Base-by-base conservation (phyloP, 495 filamentous ascomycete genomes). In the Trichoderma erinaceum region DNA sequence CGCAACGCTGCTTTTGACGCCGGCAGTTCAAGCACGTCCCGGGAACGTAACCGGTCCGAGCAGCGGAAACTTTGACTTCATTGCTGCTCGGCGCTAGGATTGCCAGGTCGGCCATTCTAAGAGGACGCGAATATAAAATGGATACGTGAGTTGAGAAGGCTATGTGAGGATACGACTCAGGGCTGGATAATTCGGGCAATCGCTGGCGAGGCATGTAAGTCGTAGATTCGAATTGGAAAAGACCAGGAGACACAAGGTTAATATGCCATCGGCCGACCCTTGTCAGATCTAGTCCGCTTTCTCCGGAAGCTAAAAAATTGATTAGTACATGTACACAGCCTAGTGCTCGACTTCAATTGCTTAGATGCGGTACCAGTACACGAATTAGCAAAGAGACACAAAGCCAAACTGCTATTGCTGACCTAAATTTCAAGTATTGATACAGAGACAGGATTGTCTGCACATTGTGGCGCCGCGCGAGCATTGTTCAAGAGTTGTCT, bases 11-110 rank as follows among this genome's bases (percentile, higher is more conserved):
- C 56, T 61, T 61, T 18, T 61, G 56, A 29, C 56, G 56, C 0
- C 56, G 56, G 56, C 56, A 61, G 16, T 61, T 61, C 3, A 61
- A 32, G 56, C 56, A 61, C 16, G 56, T 61, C 5, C 56, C 56
- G 27, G 56, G 56, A 3, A 29, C 12, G n/a, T 29, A 56, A 4
- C 50, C 50, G 50, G 50, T n/a, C 50, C 50, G 50, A 25, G 16
- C 21, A 25, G 50, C 50, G 6, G 50, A 11, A 10, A 32, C 56
- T 32, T 21, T 29, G 8, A 25, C 23, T 16, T 61, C 56, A 32
- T 32, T 61, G 25, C 68, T 44, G 48, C 48, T 52, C 8, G 48
- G 3, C 18, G 48, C 18, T 1, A 32, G 27, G 4, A 21, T 8
- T 13, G 10, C 23, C 15, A 12, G 23, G 3, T 61, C 56, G 11